Evolutionary conservation across 495 filamentous ascomycete genomes (phyloP).

Genomic region (Lentithecium fluviatile): DNA sequence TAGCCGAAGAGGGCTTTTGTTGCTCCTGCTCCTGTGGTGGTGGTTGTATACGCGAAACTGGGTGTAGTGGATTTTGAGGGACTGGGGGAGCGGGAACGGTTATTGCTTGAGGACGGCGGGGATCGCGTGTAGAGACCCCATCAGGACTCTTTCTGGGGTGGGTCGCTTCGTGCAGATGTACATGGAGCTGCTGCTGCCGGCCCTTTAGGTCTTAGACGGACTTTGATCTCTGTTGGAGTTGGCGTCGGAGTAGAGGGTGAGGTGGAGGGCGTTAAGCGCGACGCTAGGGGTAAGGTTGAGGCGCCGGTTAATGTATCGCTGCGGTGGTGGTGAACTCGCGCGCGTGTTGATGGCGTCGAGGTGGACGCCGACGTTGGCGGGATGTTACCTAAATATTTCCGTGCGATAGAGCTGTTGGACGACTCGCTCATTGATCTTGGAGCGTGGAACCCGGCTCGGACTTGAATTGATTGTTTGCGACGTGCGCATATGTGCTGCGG

Average conservation of each 20-base stretch:
- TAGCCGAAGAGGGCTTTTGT: slow-evolving; percentile 3
- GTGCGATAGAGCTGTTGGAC: slow-evolving; percentile 4
- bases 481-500: slow-evolving; percentile 2
- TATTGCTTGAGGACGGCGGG: slow-evolving; percentile 1
- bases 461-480: background rate
- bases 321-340: background rate
- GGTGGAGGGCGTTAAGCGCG: no score
- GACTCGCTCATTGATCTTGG: slow-evolving; percentile 8
- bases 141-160: slow-evolving; percentile 21
- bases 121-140: slow-evolving; percentile 18
- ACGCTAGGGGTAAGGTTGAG: background rate
- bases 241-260: slow-evolving; percentile 8
- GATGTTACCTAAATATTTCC: slow-evolving; percentile 4
- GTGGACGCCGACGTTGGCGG: background rate
- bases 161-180: background rate
- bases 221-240: slow-evolving; percentile 6
- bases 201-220: slow-evolving; percentile 2
- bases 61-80: slow-evolving; percentile 13
- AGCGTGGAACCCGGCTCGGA: background rate
- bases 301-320: slow-evolving; percentile 7
- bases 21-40: background rate
- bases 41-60: background rate
- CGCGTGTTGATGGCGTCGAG: background rate
- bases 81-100: slow-evolving; percentile 2
- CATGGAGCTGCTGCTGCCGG: background rate